phyloP scores from a whole-genome alignment of 2,329 filamentous ascomycete species.

The Neonectria faginata region DNA sequence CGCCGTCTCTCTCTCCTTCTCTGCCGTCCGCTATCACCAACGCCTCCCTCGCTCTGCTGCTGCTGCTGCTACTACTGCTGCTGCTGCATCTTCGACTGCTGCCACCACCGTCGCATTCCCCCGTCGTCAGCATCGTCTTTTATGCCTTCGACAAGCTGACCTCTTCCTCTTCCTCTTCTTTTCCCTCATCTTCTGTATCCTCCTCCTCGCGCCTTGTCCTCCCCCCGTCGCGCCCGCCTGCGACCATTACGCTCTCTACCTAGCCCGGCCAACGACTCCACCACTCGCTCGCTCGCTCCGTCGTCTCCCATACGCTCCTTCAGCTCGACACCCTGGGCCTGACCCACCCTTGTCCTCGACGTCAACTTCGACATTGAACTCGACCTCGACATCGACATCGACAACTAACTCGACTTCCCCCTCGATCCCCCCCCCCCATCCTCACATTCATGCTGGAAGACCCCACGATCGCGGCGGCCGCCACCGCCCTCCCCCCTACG shows the following conservation, averaged over 20 bases:
- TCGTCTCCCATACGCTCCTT: conserved; percentile 36
- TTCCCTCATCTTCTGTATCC: conserved; percentile 20
- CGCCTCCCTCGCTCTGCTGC: conserved; percentile 16
- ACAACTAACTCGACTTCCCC: conserved; percentile 14
- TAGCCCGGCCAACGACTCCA: conserved; percentile 17
- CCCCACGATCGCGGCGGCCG: conserved; percentile 40
- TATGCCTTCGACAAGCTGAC: conserved; percentile 44
- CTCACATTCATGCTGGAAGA: conserved; percentile 59
- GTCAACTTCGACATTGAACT: conserved; percentile 7
- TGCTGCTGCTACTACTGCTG: neutral
- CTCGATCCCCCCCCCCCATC: conserved; percentile 23
- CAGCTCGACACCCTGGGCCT: conserved; percentile 25
- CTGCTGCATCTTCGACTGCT: conserved; percentile 4
- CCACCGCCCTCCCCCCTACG: conserved; percentile 35
- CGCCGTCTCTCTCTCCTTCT: neutral
- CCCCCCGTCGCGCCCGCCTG: conserved; percentile 18
- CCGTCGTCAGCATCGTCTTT: conserved; percentile 25
- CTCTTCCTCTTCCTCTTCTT: conserved; percentile 25
- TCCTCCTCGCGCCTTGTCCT: conserved; percentile 27
- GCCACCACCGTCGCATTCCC: conserved; percentile 17
- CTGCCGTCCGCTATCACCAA: conserved; percentile 7
- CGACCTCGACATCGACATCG: conserved; percentile 10
- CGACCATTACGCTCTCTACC: conserved; percentile 41
- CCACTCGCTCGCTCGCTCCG: conserved; percentile 27
- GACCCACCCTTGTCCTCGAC: conserved; percentile 14